A percentile compares a stretch with the other conserved stretches of the same genome.
Evolutionary conservation across 2,329 filamentous ascomycete genomes (phyloP).

Genomic region (Aureobasidium mangrovei): DNA sequence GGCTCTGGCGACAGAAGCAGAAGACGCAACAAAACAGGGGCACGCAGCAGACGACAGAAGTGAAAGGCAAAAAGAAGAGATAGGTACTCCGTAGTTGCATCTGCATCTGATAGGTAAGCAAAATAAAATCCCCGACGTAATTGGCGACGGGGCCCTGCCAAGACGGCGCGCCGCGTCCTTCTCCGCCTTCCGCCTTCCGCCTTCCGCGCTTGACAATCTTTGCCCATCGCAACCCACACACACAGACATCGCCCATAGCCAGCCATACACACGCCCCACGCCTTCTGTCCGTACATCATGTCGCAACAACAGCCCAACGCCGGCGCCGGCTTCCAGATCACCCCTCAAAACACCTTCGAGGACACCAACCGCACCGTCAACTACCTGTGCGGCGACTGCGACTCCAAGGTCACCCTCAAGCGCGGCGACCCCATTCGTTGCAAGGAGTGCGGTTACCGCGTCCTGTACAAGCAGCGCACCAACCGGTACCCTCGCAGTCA

Average conservation of each 20-base stretch:
- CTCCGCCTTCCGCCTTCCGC: no score
- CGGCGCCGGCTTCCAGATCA: constrained; percentile 26
- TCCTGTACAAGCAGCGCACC: constrained; percentile 95
- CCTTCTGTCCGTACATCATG: neutral
- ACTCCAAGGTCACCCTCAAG: constrained; percentile 64
- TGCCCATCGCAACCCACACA: no score
- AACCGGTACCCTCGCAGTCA: constrained; percentile 58
- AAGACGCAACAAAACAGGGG: neutral
- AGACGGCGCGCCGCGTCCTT: no score
- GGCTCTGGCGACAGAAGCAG: neutral
- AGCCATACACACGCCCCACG: neutral
- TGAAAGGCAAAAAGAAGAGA: no score
- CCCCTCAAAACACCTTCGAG: constrained; percentile 42
- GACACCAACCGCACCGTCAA: constrained; percentile 37
- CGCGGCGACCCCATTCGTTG: constrained; percentile 75
- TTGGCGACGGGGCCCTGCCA: no score
- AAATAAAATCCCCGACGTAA: no score
- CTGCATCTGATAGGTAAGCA: no score
- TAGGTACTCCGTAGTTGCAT: no score
- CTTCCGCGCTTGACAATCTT: no score
- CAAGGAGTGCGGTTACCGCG: constrained; percentile 87
- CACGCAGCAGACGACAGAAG: no score
- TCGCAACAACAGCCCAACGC: constrained; percentile 7
- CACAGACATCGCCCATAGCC: neutral
- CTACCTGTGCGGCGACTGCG: constrained; percentile 72